These are phyloP conservation scores for Xylaria sp. DNA, from an alignment of 2,329 filamentous ascomycete species.

Conservation along the genomic window DNA sequence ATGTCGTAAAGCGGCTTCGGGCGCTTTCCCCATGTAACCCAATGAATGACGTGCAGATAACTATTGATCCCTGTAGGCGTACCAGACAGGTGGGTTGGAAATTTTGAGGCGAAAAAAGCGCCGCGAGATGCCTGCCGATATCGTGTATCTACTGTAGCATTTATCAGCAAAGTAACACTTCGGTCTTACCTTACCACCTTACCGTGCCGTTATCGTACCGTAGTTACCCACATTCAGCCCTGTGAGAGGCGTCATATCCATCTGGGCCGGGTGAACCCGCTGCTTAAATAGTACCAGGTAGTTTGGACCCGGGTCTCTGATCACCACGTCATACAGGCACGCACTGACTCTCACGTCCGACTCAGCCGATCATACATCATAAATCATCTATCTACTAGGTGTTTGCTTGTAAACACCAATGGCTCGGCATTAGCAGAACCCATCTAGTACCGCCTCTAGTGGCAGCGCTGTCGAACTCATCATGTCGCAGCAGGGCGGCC, in stretches of 20 bases:
- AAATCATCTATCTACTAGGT: not conserved
- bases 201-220: too few relatives aligned
- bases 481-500: constrained; percentile 41
- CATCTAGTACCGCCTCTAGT: constrained; percentile 20
- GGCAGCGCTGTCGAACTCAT: constrained; percentile 27
- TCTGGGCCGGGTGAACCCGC: not conserved
- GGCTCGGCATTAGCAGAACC: constrained; percentile 27
- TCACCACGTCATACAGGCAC: constrained; percentile 14
- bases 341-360: constrained; percentile 10
- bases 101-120: constrained; percentile 12
- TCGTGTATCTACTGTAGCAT: too few relatives aligned
- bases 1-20: constrained; percentile 17
- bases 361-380: constrained; percentile 8
- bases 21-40: constrained; percentile 5
- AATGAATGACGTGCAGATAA: constrained; percentile 31
- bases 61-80: constrained; percentile 24
- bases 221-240: not conserved
- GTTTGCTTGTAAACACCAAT: constrained; percentile 21
- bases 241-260: not conserved
- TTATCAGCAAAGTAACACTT: too few relatives aligned
- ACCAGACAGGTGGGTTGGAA: constrained; percentile 20
- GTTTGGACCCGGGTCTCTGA: not conserved
- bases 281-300: not conserved
- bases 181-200: too few relatives aligned
- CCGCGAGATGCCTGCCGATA: not conserved